These are phyloP conservation scores for Sporisorium scitamineum DNA, from an alignment of 1,284 basidiomycete species.

Conservation along the genomic window DNA sequence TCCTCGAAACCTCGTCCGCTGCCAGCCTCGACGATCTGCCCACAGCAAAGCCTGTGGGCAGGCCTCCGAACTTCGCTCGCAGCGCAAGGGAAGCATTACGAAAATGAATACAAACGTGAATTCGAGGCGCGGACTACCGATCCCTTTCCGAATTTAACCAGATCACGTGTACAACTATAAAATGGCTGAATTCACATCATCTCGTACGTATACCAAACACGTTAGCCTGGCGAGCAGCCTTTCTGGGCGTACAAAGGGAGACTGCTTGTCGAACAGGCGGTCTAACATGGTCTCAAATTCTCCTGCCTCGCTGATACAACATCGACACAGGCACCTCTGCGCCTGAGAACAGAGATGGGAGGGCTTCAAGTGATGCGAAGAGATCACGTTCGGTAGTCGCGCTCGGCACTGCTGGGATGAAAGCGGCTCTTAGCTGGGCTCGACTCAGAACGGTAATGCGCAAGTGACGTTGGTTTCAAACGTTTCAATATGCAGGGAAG, in stretches of 20 bases:
- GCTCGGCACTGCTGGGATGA: background rate
- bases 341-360: background rate
- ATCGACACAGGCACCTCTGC: background rate
- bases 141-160: background rate
- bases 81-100: background rate
- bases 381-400: background rate
- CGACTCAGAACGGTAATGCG: background rate
- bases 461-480: background rate
- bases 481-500: conserved; percentile 21
- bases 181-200: background rate
- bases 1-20: background rate
- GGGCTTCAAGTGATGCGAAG: background rate
- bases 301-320: background rate
- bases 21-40: background rate
- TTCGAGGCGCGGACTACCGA: background rate
- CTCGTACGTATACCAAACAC: background rate
- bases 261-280: background rate
- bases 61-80: background rate
- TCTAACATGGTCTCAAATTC: background rate
- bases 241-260: background rate
- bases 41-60: background rate
- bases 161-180: conserved; percentile 30
- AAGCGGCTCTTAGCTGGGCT: background rate
- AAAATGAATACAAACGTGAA: background rate
- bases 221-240: background rate